Percentiles rank a stretch among this genome's conserved stretches.
phyloP scores from a whole-genome alignment of 2,329 filamentous ascomycete species.

The Zalaria obscura region DNA sequence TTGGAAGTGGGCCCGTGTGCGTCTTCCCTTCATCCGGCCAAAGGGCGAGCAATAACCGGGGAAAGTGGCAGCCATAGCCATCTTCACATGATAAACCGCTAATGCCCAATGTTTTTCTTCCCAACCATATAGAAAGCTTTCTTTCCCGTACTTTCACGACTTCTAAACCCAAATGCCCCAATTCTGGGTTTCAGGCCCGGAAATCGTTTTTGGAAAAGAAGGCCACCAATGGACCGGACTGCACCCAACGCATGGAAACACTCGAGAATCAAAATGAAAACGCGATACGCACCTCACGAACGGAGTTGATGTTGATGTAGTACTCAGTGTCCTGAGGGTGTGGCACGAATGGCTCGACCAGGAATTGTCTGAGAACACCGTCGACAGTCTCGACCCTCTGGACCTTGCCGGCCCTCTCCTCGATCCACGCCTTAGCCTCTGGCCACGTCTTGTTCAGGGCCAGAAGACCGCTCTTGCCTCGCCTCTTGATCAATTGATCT shows the following conservation, averaged over 20 bases:
- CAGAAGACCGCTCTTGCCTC: constrained; percentile 95
- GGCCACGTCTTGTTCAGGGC: constrained; percentile 95
- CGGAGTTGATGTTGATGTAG: constrained; percentile 99
- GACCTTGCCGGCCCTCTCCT: constrained; percentile 77
- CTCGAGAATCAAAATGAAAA: constrained; percentile 11
- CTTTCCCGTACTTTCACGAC: too few species aligned
- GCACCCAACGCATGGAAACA: background rate
- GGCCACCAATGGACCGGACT: background rate
- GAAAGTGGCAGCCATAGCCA: background rate
- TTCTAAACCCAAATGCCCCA: too few species aligned
- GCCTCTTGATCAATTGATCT: constrained; percentile 98
- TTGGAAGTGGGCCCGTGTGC: background rate
- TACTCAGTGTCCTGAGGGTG: constrained; percentile 94
- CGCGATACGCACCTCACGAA: constrained; percentile 75
- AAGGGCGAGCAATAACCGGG: background rate
- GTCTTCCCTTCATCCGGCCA: constrained; percentile 1
- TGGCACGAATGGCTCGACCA: constrained; percentile 96
- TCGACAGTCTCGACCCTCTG: constrained; percentile 87
- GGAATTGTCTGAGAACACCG: constrained; percentile 82
- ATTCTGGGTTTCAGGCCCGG: background rate
- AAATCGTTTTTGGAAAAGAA: background rate
- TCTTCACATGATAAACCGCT: background rate
- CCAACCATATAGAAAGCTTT: too few species aligned
- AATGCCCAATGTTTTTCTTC: background rate
- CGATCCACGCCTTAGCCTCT: constrained; percentile 88